Conservation (phyloP, 1,284 basidiomycete species). For the Tranzscheliella williamsii region DNA sequence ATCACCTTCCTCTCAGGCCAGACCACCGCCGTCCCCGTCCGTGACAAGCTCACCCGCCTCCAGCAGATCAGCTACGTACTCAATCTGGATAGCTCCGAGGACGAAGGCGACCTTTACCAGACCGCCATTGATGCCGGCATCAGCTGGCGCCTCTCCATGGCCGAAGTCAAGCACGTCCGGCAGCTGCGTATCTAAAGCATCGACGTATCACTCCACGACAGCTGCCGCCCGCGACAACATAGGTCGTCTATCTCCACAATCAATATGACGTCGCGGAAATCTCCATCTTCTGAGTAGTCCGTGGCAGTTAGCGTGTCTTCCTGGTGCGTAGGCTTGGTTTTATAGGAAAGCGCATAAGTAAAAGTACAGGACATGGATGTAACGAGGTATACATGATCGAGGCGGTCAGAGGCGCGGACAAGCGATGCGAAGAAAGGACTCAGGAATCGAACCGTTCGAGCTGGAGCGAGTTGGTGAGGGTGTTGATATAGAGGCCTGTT, state of each 20-base stretch:
- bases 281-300: too few species aligned
- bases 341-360: too few species aligned
- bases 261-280: too few species aligned
- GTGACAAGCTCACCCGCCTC: conserved; percentile 87
- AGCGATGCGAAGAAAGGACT: background rate
- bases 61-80: conserved; percentile 91
- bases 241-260: too few species aligned
- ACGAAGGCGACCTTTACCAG: conserved; percentile 66
- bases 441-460: conserved; percentile 25
- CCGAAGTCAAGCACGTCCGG: conserved; percentile 43
- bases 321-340: too few species aligned
- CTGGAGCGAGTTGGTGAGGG: conserved; percentile 26
- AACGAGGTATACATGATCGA: too few species aligned
- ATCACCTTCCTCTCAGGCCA: conserved; percentile 81
- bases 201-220: too few species aligned
- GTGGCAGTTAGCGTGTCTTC: too few species aligned
- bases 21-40: conserved; percentile 72
- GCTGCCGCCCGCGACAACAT: too few species aligned
- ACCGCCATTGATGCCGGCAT: conserved; percentile 40
- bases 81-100: conserved; percentile 86
- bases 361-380: too few species aligned
- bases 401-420: conserved; percentile 1
- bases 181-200: conserved; percentile 9
- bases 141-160: conserved; percentile 47
- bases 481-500: conserved; percentile 18